Evolutionary conservation across 169 alveolate genomes (phyloP).

Genomic region (Eimeria mitis): DNA sequence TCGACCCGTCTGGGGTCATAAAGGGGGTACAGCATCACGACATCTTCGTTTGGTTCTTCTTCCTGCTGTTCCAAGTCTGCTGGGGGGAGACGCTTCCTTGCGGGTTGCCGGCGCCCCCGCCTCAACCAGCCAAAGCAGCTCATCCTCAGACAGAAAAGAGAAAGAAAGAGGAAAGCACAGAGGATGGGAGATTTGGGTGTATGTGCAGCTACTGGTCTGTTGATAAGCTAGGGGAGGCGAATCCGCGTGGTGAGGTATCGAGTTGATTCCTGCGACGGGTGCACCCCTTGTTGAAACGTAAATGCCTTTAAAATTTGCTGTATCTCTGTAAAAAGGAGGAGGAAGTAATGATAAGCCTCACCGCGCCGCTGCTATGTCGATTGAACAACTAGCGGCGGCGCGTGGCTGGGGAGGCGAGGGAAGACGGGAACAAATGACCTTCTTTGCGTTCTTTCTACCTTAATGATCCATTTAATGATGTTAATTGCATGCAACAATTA

Average conservation of each 20-base stretch:
- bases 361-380: too few relatives aligned
- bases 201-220: neutral
- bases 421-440: neutral
- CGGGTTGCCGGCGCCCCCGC: neutral
- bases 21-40: neutral
- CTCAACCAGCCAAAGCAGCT: neutral
- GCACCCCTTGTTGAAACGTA: too few relatives aligned
- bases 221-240: too few relatives aligned
- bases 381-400: slow-evolving; percentile 3
- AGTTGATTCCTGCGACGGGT: too few relatives aligned
- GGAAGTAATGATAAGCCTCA: too few relatives aligned
- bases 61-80: neutral
- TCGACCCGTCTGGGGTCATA: neutral
- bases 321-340: too few relatives aligned
- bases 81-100: neutral
- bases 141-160: neutral
- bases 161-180: too few relatives aligned
- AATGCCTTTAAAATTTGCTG: too few relatives aligned
- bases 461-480: neutral
- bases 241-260: too few relatives aligned
- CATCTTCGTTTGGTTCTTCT: neutral
- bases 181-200: too few relatives aligned
- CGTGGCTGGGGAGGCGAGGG: neutral
- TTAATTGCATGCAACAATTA: neutral
- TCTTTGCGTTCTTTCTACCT: neutral